Percentiles rank a stretch among this genome's conserved stretches.
These are phyloP conservation scores for Neonectria hederae DNA, from an alignment of 2,329 filamentous ascomycete species.

Conservation along the genomic window DNA sequence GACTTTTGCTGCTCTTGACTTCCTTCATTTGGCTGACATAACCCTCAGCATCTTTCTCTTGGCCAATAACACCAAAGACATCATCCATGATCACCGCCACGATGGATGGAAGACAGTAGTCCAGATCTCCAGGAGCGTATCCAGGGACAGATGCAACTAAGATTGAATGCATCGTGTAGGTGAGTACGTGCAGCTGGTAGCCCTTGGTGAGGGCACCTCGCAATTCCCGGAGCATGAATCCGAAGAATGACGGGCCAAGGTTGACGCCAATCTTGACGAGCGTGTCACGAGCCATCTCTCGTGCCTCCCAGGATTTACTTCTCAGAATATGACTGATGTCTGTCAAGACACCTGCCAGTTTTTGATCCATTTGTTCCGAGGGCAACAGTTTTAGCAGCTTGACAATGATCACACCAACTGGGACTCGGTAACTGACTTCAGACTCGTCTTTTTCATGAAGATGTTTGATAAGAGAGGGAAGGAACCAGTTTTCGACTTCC, in stretches of 20 bases:
- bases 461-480: slow-evolving; percentile 83
- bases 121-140: slow-evolving; percentile 82
- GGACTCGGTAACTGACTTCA: slow-evolving; percentile 90
- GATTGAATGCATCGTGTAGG: slow-evolving; percentile 93
- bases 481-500: slow-evolving; percentile 78
- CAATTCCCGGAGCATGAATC: slow-evolving; percentile 93
- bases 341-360: slow-evolving; percentile 83
- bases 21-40: slow-evolving; percentile 97
- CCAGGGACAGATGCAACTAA: slow-evolving; percentile 78
- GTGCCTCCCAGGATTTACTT: slow-evolving; percentile 86
- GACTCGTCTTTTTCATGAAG: slow-evolving; percentile 95
- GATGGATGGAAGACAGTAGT: slow-evolving; percentile 84
- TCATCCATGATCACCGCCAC: slow-evolving; percentile 95
- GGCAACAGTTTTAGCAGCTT: slow-evolving; percentile 88
- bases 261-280: slow-evolving; percentile 84
- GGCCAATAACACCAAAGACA: slow-evolving; percentile 89
- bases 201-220: slow-evolving; percentile 83
- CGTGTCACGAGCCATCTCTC: slow-evolving; percentile 91
- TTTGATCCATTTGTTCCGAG: slow-evolving; percentile 73
- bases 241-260: slow-evolving; percentile 83
- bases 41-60: slow-evolving; percentile 96
- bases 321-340: slow-evolving; percentile 94
- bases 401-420: slow-evolving; percentile 86
- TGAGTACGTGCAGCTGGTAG: slow-evolving; percentile 94
- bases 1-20: slow-evolving; percentile 97